Conservation (phyloP, 2,329 filamentous ascomycete species). For the Botrytis tulipae region DNA sequence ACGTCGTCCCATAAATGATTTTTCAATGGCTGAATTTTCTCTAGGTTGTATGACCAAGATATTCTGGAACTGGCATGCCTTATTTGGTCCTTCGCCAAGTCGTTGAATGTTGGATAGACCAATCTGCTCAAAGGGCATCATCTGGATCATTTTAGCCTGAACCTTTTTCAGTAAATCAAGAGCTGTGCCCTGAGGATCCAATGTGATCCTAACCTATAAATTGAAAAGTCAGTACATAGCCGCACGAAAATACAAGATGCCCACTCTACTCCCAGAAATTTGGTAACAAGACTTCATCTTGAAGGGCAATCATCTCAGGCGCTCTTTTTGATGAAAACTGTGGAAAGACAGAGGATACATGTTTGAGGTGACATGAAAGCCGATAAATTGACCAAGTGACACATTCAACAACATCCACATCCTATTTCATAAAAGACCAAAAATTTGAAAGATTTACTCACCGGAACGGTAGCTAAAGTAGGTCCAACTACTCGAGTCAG, state of each 20-base stretch:
- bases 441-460: conserved; percentile 40
- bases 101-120: conserved; percentile 30
- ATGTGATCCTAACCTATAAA: conserved; percentile 10
- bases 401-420: neutral
- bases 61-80: conserved; percentile 29
- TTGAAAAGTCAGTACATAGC: neutral
- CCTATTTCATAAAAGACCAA: neutral
- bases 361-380: neutral
- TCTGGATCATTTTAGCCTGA: conserved; percentile 13
- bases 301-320: neutral
- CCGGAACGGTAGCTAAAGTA: conserved; percentile 44
- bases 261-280: neutral
- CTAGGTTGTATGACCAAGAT: conserved; percentile 29
- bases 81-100: conserved; percentile 22
- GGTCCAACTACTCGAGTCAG: conserved; percentile 46
- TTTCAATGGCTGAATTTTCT: neutral
- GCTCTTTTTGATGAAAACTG: neutral
- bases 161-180: neutral
- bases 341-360: too few relatives aligned
- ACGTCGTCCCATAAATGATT: conserved; percentile 2
- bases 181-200: neutral
- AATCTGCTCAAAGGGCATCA: conserved; percentile 51
- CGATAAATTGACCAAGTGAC: neutral
- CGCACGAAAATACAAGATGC: neutral
- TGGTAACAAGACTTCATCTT: neutral